Evolutionary conservation across 2,329 filamentous ascomycete genomes (phyloP).

Genomic region (Cladosporium sp.): DNA sequence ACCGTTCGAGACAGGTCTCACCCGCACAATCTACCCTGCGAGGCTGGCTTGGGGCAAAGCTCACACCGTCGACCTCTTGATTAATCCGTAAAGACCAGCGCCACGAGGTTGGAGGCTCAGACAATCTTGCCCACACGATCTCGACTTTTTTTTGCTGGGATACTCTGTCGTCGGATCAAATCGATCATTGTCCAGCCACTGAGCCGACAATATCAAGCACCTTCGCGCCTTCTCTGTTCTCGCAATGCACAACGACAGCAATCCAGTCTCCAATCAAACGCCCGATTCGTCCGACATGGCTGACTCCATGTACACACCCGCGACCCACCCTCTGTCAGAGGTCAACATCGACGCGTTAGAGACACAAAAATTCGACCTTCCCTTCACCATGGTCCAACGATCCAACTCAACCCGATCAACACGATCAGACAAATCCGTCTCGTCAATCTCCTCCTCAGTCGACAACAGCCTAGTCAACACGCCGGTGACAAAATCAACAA

Average conservation of each 20-base stretch:
- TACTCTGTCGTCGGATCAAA: neutral
- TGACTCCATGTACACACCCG: neutral
- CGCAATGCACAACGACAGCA: neutral
- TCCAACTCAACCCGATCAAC: conserved; percentile 10
- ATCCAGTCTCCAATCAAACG: neutral
- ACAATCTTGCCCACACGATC: conserved; percentile 4
- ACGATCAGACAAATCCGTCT: conserved; percentile 8
- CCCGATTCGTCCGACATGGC: neutral
- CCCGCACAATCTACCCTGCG: conserved; percentile 2
- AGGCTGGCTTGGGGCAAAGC: conserved; percentile 7
- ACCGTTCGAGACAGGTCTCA: conserved; percentile 9
- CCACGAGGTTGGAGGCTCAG: conserved; percentile 6
- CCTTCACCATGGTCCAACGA: conserved; percentile 3
- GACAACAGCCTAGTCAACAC: conserved; percentile 4
- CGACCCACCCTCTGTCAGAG: conserved; percentile 3
- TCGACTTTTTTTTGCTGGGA: neutral
- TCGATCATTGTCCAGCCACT: conserved; percentile 6
- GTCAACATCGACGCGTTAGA: conserved; percentile 8
- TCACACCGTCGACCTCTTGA: neutral
- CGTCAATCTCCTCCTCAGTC: conserved; percentile 8
- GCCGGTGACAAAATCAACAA: conserved; percentile 9
- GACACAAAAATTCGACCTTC: conserved; percentile 6
- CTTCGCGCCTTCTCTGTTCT: neutral
- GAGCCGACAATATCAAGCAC: conserved; percentile 1
- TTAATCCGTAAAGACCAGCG: conserved; percentile 6